A percentile compares a stretch with the other conserved stretches of the same genome.
phyloP scores from a whole-genome alignment of 371 early-diverging fungal genomes.

The Mucor sp. region DNA sequence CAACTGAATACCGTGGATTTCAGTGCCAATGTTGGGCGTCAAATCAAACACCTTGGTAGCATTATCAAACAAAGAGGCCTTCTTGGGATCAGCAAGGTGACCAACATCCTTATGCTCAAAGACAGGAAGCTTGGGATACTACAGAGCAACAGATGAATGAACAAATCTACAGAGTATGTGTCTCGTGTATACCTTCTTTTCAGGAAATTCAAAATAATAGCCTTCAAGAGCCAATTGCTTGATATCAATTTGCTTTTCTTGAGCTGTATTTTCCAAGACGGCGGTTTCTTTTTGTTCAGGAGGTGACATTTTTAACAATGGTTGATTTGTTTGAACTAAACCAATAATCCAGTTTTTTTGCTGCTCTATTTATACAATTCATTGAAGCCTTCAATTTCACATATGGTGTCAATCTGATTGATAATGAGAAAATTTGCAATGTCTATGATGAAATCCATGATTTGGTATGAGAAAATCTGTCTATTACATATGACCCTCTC shows the following conservation, averaged over 20 bases:
- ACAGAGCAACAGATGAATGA: neutral
- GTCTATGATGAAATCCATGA: neutral
- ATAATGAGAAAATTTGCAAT: neutral
- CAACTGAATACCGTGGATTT: conserved; percentile 53
- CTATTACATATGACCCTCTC: neutral
- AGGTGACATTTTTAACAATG: conserved; percentile 9
- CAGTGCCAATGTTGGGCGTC: conserved; percentile 59
- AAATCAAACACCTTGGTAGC: conserved; percentile 57
- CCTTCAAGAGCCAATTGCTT: conserved; percentile 32
- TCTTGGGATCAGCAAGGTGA: conserved; percentile 49
- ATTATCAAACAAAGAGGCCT: conserved; percentile 47
- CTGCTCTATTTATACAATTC: neutral
- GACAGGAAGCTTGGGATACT: conserved; percentile 32
- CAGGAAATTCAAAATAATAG: conserved; percentile 35
- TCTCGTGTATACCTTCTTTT: conserved; percentile 16
- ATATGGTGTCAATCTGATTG: neutral
- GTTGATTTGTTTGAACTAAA: neutral
- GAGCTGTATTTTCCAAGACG: neutral
- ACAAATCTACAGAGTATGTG: neutral
- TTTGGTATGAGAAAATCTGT: neutral
- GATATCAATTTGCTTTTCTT: conserved; percentile 12
- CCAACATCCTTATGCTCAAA: conserved; percentile 32
- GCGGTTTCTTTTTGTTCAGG: conserved; percentile 2
- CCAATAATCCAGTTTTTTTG: neutral
- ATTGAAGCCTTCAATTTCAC: neutral